A percentile compares a stretch with the other conserved stretches of the same genome.
Evolutionary conservation across 1,284 basidiomycete species (phyloP).

Genomic region (Malassezia arunalokei): DNA sequence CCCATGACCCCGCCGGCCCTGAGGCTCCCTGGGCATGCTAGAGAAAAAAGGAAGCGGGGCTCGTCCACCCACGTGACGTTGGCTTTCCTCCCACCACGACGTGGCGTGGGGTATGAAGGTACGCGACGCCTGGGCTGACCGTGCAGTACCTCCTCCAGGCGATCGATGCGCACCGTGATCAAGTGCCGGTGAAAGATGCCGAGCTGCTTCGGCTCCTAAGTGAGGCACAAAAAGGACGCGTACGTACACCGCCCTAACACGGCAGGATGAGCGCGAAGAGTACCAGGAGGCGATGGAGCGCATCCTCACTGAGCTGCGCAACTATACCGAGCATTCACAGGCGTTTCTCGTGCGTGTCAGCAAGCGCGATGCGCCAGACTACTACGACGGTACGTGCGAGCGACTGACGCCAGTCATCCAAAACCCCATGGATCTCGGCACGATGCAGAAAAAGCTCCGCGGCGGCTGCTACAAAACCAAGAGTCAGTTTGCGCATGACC

Average conservation of each 20-base stretch:
- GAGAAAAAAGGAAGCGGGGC: not conserved
- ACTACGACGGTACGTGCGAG: constrained; percentile 35
- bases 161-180: constrained; percentile 34
- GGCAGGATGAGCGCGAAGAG: constrained; percentile 38
- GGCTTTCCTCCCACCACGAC: not conserved
- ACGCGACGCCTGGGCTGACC: not conserved
- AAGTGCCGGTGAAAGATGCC: constrained; percentile 30
- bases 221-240: constrained; percentile 32
- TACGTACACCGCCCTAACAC: constrained; percentile 11
- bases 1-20: not conserved
- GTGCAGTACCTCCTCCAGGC: constrained; percentile 42
- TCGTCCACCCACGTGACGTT: not conserved
- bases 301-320: constrained; percentile 40
- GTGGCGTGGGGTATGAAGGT: constrained; percentile 12
- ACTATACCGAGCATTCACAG: constrained; percentile 41
- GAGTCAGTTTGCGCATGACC: constrained; percentile 77
- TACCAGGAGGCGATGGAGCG: constrained; percentile 43
- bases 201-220: constrained; percentile 37
- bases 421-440: constrained; percentile 71
- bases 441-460: constrained; percentile 85
- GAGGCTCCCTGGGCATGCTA: no score
- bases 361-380: constrained; percentile 45
- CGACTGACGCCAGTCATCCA: constrained; percentile 20
- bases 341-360: constrained; percentile 40
- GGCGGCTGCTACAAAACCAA: constrained; percentile 77